Evolutionary conservation across 257 asterid genomes (phyloP), one percentile per base, ranked within the genome.

Genomic region (Solanum chilense): DNA sequence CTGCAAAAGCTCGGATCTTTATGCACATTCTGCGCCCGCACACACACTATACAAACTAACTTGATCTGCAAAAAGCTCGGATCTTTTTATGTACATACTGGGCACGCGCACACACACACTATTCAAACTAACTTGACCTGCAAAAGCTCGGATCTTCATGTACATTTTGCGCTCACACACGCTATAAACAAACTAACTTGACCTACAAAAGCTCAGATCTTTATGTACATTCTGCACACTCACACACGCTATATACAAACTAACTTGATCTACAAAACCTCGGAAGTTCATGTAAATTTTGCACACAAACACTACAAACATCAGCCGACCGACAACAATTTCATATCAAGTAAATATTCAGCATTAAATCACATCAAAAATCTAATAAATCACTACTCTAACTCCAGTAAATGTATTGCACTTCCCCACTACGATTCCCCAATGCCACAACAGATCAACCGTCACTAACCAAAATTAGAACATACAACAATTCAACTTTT

Each of bases 381-480:
- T 6, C 69, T 23, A 11, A 62, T 23, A 62, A 23, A 62, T 23
- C 70, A n/a, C 71, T 64, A 11, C 71, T 91, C 89, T 89, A 84
- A 86, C 90, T 91, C 91, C 91, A 86, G 12, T 90, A 90, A 27
- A 89, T 89, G 56, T 86, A 70, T 29, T 89, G 86, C 0, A 90
- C 92, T 84, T 91, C 91, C 5, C 92, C 91, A 31, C 92, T 89
- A 20, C 12, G 25, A 62, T 81, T 62, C 45, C 15, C 45, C 60
- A 84, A 35, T 83, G 47, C n/a, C 85, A 58, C 68, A 77, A 85
- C 66, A 45, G 49, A 85, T 35, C 83, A 70, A 62, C 31, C 39
- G 42, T 68, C 76, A 21, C 70, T 69, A 35, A 45, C 73, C 86
- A 78, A 85, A 64, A 87, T 75, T 62, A n/a, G 37, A 64, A 6